Evolutionary conservation across 2,329 filamentous ascomycete genomes (phyloP), one percentile per base, ranked within the genome.

Genomic region (Metarhizium rileyi): DNA sequence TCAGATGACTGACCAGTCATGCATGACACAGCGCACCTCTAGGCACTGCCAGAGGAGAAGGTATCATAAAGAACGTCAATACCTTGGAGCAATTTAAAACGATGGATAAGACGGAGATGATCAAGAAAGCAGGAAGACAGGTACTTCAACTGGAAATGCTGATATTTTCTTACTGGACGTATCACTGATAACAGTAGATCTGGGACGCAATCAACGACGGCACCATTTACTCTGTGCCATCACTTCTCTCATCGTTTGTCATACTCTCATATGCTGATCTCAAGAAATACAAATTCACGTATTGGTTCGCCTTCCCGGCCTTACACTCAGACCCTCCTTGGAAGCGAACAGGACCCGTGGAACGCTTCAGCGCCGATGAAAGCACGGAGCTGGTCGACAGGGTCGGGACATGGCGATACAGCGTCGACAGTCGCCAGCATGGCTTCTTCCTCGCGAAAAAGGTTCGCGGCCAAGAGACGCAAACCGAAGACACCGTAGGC

Each of bases 171-270:
- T 5, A 16, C n/a, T 10, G 43, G 18, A 9, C 18, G 48, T 26
- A 20, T 23, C 18, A 28, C 57, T 63, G 43, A 63, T 51, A 35
- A 9, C 12, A 35, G n/a, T 63, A 94, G 86, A 90, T 98, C 53
- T 97, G 91, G 91, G 90, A 97, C 66, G 91, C 93, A 25, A 96
- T 98, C 62, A 85, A 90, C 57, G 93, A 98, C 68, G 91, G 90
- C 51, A 94, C 88, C 38, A 95, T 98, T 58, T 97, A 95, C 69
- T 93, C 90, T 9, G 87, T 91, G 46, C 93, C 93, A 2, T 96
- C 91, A 4, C 77, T 97, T 2, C 81, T 98, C 18, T 83, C 89
- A 4, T 93, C 88, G 6, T 97, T 96, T 66, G 78, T 87, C 25
- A 82, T 94, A 51, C 81, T 97, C 43, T 95, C 89, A 16, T 98